These are phyloP conservation scores for Saccharomycopsis fermentans DNA, from an alignment of 805 yeast species.

Conservation along the genomic window DNA sequence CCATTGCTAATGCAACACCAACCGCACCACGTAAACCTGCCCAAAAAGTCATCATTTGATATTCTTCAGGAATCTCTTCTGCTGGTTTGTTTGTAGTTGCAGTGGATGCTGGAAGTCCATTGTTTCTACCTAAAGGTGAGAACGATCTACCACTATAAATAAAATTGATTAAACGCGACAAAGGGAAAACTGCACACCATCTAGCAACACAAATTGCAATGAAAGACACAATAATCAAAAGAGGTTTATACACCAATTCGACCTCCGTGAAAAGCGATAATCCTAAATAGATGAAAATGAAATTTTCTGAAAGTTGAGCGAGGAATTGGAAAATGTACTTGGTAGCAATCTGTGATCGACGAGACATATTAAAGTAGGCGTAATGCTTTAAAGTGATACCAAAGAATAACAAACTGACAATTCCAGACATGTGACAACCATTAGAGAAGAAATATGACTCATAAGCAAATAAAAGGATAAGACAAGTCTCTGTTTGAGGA, in stretches of 20 bases:
- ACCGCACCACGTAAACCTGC: slow-evolving; percentile 99
- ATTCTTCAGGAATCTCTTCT: slow-evolving; percentile 89
- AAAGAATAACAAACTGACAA: slow-evolving; percentile 86
- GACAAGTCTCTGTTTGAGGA: slow-evolving; percentile 95
- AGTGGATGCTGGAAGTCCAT: slow-evolving; percentile 3
- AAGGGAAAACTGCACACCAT: slow-evolving; percentile 96
- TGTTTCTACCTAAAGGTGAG: slow-evolving; percentile 27
- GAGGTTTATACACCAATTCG: slow-evolving; percentile 87
- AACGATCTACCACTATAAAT: slow-evolving; percentile 52
- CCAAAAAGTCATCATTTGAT: slow-evolving; percentile 99
- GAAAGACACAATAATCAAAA: slow-evolving; percentile 82
- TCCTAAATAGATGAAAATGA: slow-evolving; percentile 91
- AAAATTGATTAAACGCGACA: slow-evolving; percentile 77
- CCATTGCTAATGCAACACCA: slow-evolving; percentile 98
- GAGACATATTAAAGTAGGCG: slow-evolving; percentile 94
- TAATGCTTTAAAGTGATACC: slow-evolving; percentile 96
- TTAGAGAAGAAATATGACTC: slow-evolving; percentile 95
- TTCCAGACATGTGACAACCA: slow-evolving; percentile 99
- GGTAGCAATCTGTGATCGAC: slow-evolving; percentile 93
- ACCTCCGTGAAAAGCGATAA: slow-evolving; percentile 93
- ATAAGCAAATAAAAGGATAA: slow-evolving; percentile 83
- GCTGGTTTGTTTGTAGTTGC: slow-evolving; percentile 25
- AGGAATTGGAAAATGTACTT: slow-evolving; percentile 88
- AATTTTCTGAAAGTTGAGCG: slow-evolving; percentile 93
- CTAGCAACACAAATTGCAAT: slow-evolving; percentile 88